Conservation (phyloP, 1,284 basidiomycete species). For the Sanghuangporus baumii region DNA sequence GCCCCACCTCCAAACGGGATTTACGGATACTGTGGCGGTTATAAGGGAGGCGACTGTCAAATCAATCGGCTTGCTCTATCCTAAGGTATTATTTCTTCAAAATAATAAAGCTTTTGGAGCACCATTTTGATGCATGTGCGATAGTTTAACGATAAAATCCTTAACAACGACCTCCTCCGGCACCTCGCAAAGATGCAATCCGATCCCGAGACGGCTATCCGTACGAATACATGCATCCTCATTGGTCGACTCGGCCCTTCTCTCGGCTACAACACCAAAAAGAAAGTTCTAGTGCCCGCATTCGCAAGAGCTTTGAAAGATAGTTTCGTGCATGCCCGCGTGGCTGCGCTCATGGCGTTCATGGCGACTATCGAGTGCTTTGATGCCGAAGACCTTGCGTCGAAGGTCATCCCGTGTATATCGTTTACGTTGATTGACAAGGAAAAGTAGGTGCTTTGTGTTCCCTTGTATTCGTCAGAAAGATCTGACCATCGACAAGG, state of each 20-base stretch:
- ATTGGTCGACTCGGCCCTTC: constrained; percentile 87
- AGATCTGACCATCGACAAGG: constrained; percentile 34
- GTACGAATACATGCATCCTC: constrained; percentile 97
- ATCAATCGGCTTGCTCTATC: constrained; percentile 78
- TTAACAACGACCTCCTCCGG: constrained; percentile 96
- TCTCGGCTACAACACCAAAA: constrained; percentile 83
- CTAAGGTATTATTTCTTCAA: constrained; percentile 54
- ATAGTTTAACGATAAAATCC: constrained; percentile 83
- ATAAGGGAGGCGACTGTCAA: constrained; percentile 94
- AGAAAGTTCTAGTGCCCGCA: constrained; percentile 93
- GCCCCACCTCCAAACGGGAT: constrained; percentile 94
- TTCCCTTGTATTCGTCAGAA: neutral
- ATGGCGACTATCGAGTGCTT: constrained; percentile 94
- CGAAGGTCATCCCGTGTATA: constrained; percentile 84
- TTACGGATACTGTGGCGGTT: constrained; percentile 88
- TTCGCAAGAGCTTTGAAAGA: constrained; percentile 91
- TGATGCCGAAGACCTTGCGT: constrained; percentile 83
- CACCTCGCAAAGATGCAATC: constrained; percentile 90
- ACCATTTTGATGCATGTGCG: neutral
- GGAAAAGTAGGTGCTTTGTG: constrained; percentile 64
- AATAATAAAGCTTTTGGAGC: too few species aligned
- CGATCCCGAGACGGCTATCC: constrained; percentile 89
- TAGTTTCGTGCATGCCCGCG: constrained; percentile 87
- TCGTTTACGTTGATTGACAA: constrained; percentile 79
- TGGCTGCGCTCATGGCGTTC: constrained; percentile 93